These are phyloP conservation scores for Orbilia ellipsospora DNA, from an alignment of 2,329 filamentous ascomycete species.

Conservation along the genomic window DNA sequence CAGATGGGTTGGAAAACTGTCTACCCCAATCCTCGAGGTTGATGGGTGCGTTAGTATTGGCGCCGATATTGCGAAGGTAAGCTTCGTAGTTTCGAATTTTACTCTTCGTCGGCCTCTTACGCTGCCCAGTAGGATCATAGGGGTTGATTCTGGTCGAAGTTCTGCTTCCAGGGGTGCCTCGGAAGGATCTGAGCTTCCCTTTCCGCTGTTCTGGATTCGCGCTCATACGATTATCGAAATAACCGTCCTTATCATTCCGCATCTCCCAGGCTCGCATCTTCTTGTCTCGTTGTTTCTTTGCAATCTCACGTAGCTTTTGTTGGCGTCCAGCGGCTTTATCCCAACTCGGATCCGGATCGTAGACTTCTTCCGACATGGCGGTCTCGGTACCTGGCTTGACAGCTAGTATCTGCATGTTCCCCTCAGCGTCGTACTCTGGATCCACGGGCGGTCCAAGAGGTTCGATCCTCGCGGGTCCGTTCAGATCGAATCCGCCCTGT, in stretches of 20 bases:
- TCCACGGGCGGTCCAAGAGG: not conserved
- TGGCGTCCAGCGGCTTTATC: constrained; percentile 2
- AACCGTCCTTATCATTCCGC: not conserved
- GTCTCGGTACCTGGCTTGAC: not conserved
- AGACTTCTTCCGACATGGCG: too few species aligned
- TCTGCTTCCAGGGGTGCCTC: not conserved
- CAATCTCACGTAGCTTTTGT: not conserved
- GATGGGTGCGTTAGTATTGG: not conserved
- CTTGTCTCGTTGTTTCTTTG: constrained; percentile 1
- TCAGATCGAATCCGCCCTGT: not conserved
- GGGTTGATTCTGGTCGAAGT: not conserved
- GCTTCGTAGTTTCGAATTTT: not conserved
- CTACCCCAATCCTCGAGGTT: not conserved
- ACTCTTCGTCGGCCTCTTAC: not conserved
- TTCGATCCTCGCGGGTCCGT: not conserved
- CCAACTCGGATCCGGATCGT: constrained; percentile 1
- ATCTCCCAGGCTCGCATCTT: not conserved
- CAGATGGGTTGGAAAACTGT: not conserved
- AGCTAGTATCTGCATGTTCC: constrained; percentile 9
- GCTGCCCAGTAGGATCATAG: not conserved
- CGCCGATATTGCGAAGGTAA: constrained; percentile 10
- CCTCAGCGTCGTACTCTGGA: constrained; percentile 2
- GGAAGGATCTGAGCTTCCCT: not conserved
- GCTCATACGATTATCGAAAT: not conserved
- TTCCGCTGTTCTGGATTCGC: not conserved